Evolutionary conservation across 2,329 filamentous ascomycete species (phyloP).

Genomic region (Sordariomycetes sp.): DNA sequence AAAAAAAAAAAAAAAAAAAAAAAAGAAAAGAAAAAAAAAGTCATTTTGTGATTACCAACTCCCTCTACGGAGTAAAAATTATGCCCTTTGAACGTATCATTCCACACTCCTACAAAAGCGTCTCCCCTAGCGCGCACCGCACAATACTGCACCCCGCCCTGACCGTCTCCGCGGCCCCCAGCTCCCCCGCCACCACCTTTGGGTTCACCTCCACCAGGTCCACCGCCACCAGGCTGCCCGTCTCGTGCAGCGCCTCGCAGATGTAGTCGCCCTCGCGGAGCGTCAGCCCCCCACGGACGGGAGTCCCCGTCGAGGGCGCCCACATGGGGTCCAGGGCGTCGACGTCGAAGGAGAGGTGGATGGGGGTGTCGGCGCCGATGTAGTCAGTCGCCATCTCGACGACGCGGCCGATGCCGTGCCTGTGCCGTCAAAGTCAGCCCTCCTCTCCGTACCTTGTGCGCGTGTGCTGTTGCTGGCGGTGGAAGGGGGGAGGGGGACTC

Average conservation of each 20-base stretch:
- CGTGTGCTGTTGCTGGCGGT: too few relatives aligned
- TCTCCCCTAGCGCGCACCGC: slow-evolving; percentile 84
- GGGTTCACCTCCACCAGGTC: slow-evolving; percentile 79
- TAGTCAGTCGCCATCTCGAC: slow-evolving; percentile 98
- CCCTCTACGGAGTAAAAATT: too few relatives aligned
- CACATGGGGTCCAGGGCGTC: slow-evolving; percentile 93
- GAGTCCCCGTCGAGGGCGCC: slow-evolving; percentile 91
- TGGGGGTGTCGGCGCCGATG: slow-evolving; percentile 87
- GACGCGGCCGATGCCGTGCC: slow-evolving; percentile 85
- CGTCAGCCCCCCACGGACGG: slow-evolving; percentile 84
- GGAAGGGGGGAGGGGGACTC: slow-evolving; percentile 13
- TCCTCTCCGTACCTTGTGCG: neutral
- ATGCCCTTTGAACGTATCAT: neutral
- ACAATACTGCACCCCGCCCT: slow-evolving; percentile 84
- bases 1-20: too few relatives aligned
- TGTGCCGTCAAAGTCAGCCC: slow-evolving; percentile 21
- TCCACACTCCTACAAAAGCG: slow-evolving; percentile 45
- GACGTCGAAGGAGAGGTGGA: slow-evolving; percentile 94
- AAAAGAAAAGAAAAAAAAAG: too few relatives aligned
- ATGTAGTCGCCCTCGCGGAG: slow-evolving; percentile 95
- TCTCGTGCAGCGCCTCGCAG: slow-evolving; percentile 74
- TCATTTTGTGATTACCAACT: too few relatives aligned
- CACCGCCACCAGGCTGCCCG: slow-evolving; percentile 64
- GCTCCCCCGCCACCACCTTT: slow-evolving; percentile 44
- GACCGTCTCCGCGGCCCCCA: slow-evolving; percentile 72